Base-by-base conservation (phyloP, 108 stramenopile genomes). In the Cyclotella distinguenda region DNA sequence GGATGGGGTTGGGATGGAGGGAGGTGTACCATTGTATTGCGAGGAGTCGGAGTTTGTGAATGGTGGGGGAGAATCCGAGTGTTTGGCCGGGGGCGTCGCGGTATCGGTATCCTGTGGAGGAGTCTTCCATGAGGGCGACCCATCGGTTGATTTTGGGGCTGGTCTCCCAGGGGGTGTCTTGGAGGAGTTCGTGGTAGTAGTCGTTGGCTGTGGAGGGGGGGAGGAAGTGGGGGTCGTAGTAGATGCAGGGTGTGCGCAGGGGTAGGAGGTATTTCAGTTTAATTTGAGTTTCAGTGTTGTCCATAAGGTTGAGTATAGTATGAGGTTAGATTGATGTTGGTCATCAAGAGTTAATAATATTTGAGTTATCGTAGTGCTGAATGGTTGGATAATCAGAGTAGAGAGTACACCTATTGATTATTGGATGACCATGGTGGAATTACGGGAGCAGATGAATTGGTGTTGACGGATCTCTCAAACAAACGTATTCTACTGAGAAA, bases 71-170 rank as follows among this genome's bases (percentile, higher is more conserved):
- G 28, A 77, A 72, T 25, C 70, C 69, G 1, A 66, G 7, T 40
- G 68, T 39, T 30, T 70, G 55, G 4, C 72, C 78, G 16, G 84
- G 87, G 27, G 79, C 82, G 73, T 83, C 84, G 45, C 81, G 84
- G 45, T 86, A 84, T 8, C 40, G 42, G 28, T 82, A 79, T 32
- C 56, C 65, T 11, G 19, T 39, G 23, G 27, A 44, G 32, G 55
- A 36, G 27, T 58, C 74, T 57, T 84, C 81, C 66, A 82, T 77
- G 15, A 88, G 64, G 31, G 69, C 46, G 15, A 88, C 87, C 82
- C 83, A 88, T 21, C 87, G 82, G 68, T 88, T 88, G 58, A 88
- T 88, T 40, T 88, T 88, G 25, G 83, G 54, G 9, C 80, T 82
- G 25, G 72, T 88, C 57, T 85, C 82, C 87, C 87, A 88, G 16